Evolutionary conservation across 805 yeast species (phyloP), one percentile per base, ranked within the genome.

Genomic region (Kodamaea leandrae): DNA sequence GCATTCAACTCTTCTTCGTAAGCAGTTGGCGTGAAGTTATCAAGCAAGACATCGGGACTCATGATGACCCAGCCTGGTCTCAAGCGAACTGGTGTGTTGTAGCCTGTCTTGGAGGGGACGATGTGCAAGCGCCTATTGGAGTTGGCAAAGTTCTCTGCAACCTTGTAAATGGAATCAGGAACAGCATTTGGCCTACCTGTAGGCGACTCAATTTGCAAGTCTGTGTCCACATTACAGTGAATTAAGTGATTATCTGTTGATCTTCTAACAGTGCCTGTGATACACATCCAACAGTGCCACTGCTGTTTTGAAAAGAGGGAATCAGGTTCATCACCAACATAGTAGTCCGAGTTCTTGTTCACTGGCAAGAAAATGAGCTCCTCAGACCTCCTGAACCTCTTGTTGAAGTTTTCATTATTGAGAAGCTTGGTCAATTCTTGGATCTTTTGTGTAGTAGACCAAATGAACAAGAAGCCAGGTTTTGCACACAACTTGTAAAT

Each of bases 261-360:
- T 53, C 97, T 74, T 55, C 96, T 72, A 6, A 90, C 91, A 0
- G 97, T 90, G 2, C 97, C 97, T 2, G 96, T 90, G 39, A 90
- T 85, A 52, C 96, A 91, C 96, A 90, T 89, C 86, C 96, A 85
- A 54, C 97, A 90, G 63, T 91, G 97, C 96, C 96, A 90, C 63
- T 85, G 93, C 61, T 85, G 80, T 44, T 82, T 78, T 45, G 78
- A 80, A 41, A 86, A 71, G 18, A 86, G 57, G 2, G 63, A 26
- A 21, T 49, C 51, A 19, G 51, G 50, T 20, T 73, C 72, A 28
- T 76, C 75, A 2, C 72, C 71, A 1, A 93, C 93, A 47, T 77
- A 81, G 54, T 77, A 80, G 1, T 80, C 79, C 0, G 93, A 82
- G 20, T 74, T 60, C 44, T 74, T 74, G 47, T 80, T 78, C n/a